Evolutionary conservation across 371 early-diverging fungal species (phyloP), one percentile per base, ranked within the genome.

Genomic region (Lichtheimia ornata): DNA sequence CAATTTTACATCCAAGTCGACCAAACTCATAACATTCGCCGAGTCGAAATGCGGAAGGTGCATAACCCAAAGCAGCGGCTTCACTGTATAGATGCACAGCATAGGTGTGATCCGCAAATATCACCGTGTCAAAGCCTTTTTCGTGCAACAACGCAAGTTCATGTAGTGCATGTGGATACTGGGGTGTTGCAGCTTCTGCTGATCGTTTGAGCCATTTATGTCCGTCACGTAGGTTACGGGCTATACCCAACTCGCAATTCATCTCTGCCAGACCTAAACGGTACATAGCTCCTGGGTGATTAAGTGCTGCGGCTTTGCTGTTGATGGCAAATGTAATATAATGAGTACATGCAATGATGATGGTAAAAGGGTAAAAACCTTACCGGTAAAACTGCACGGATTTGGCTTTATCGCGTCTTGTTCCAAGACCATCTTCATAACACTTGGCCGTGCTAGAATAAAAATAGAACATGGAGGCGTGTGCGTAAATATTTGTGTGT

Each of bases 11-110:
- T 14, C 77, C 82, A 3, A 95, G 80, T 28, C 70, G 65, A 28
- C 85, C 87, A 57, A 82, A 85, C 68, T 95, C 94, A 65, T 92
- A 93, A 62, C 94, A 93, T 66, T 88, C 89, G 13, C 94, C 97
- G 14, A 94, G 75, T 44, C 89, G 89, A 59, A 85, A 88, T 14
- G 85, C 76, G 20, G 92, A 93, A 5, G 89, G 83, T 4, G 87
- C 81, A 63, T 90, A 82, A 5, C 84, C 83, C 17, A 85, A 63
- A n/a, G 74, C 74, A 4, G 88, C 85, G 1, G 88, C 85, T 50
- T 82, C 81, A 6, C 72, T 72, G 54, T 90, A 84, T 5, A 92
- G 73, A 50, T 82, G 76, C 11, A 92, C 69, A 11, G 90, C 77
- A 71, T 91, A 94, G 15, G 74, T 79, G 17, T 79, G 72, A 61